These are phyloP conservation scores for Phaeosphaeriaceae sp. DNA, from an alignment of 2,329 filamentous ascomycete genomes.

Conservation along the genomic window DNA sequence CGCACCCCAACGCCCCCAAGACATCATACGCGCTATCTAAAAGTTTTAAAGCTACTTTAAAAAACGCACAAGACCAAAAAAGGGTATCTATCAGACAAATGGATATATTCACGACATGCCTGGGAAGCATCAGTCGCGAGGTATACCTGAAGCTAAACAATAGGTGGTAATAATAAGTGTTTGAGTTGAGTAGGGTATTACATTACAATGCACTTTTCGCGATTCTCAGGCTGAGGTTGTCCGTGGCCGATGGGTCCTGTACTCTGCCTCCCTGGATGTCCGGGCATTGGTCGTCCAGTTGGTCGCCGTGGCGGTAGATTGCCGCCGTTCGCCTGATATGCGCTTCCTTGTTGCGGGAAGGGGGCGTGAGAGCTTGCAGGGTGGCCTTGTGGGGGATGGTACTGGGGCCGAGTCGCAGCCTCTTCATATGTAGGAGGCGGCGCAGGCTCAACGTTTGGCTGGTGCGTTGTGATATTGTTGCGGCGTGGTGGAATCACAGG, in stretches of 20 bases:
- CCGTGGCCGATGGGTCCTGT: constrained; percentile 25
- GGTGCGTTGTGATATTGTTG: constrained; percentile 45
- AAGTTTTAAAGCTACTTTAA: too few species aligned
- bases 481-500: constrained; percentile 56
- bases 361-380: constrained; percentile 49
- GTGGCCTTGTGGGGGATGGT: constrained; percentile 57
- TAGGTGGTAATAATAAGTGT: too few species aligned
- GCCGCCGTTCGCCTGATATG: constrained; percentile 28
- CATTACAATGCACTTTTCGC: constrained; percentile 45
- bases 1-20: too few species aligned
- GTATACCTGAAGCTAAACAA: too few species aligned
- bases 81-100: too few species aligned
- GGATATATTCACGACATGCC: too few species aligned
- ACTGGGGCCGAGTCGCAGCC: constrained; percentile 62
- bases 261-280: constrained; percentile 33
- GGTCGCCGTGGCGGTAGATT: constrained; percentile 17
- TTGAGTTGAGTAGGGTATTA: constrained; percentile 12
- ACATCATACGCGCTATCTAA: too few species aligned
- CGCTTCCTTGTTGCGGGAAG: constrained; percentile 32
- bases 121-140: too few species aligned
- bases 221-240: constrained; percentile 18
- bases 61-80: too few species aligned
- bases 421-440: constrained; percentile 72
- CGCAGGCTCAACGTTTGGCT: constrained; percentile 54
- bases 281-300: constrained; percentile 21